Evolutionary conservation across 208 protist genomes (phyloP).

Genomic region (Trypanosoma congolense): DNA sequence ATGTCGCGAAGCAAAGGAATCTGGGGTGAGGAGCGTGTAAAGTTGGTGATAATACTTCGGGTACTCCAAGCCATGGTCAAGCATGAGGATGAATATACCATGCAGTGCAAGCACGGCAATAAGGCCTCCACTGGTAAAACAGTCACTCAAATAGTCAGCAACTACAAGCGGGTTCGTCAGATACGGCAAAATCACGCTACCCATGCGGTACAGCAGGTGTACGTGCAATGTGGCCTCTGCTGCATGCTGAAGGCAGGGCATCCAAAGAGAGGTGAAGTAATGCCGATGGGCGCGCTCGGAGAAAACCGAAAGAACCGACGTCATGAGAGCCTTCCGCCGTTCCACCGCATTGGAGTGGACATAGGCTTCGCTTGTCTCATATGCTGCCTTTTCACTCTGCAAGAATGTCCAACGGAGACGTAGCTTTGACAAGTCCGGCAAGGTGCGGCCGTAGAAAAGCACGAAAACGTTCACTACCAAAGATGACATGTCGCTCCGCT

Average conservation of each 20-base stretch:
- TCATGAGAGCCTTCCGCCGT: constrained; percentile 58
- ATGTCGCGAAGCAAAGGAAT: constrained; percentile 79
- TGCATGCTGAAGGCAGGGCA: constrained; percentile 57
- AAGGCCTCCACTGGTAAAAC: constrained; percentile 82
- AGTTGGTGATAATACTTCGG: constrained; percentile 89
- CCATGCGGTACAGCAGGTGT: constrained; percentile 78
- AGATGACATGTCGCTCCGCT: constrained; percentile 6
- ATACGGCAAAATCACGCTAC: constrained; percentile 57
- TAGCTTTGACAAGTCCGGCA: constrained; percentile 47
- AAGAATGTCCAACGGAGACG: constrained; percentile 63
- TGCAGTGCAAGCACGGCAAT: constrained; percentile 82
- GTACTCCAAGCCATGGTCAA: constrained; percentile 88
- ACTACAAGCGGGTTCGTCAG: constrained; percentile 84
- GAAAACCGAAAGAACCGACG: constrained; percentile 72
- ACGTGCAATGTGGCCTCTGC: constrained; percentile 54
- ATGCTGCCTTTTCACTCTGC: constrained; percentile 39
- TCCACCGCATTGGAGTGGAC: constrained; percentile 63
- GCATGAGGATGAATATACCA: constrained; percentile 84
- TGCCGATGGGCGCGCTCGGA: constrained; percentile 78
- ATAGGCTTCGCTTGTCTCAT: constrained; percentile 63
- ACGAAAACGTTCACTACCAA: constrained; percentile 70
- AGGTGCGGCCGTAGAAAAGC: constrained; percentile 53
- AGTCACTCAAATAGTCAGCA: constrained; percentile 80
- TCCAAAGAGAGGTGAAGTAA: constrained; percentile 79
- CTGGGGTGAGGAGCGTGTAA: constrained; percentile 79